Conservation (phyloP, 768 basidiomycete genomes). For the Podaxis pistillaris region DNA sequence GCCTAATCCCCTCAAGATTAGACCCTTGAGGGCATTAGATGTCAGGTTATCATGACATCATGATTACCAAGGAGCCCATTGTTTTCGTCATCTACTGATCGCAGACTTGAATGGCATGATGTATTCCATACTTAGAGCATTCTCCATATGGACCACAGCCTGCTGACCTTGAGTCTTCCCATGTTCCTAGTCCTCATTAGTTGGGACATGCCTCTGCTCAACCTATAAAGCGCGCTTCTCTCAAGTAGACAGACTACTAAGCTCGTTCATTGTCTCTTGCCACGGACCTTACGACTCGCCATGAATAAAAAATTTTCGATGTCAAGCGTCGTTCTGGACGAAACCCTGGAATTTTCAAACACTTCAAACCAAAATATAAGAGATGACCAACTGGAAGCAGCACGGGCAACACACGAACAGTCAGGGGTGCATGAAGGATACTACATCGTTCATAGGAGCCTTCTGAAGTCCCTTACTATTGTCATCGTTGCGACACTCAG, state of each 20-base stretch:
- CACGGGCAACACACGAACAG: background rate
- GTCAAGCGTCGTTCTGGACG: background rate
- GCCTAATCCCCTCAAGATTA: background rate
- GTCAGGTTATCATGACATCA: background rate
- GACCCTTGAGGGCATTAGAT: background rate
- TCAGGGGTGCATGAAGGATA: background rate
- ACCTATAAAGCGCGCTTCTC: background rate
- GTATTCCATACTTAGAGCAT: no score
- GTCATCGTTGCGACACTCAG: conserved; percentile 4
- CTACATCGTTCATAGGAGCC: background rate
- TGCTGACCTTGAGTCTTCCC: no score
- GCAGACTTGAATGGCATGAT: no score
- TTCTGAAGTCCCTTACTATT: background rate
- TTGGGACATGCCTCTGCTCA: no score
- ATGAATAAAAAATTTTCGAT: background rate
- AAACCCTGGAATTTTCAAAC: background rate
- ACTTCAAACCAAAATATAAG: background rate
- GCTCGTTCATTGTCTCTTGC: background rate
- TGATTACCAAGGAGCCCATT: no score
- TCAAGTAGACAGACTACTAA: no score
- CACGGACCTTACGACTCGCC: background rate
- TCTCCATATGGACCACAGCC: no score
- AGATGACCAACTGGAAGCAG: background rate
- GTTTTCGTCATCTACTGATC: no score
- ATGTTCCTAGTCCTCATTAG: no score